Base-by-base conservation (phyloP, 768 basidiomycete genomes). In the Strobilomyces echinocephalus region DNA sequence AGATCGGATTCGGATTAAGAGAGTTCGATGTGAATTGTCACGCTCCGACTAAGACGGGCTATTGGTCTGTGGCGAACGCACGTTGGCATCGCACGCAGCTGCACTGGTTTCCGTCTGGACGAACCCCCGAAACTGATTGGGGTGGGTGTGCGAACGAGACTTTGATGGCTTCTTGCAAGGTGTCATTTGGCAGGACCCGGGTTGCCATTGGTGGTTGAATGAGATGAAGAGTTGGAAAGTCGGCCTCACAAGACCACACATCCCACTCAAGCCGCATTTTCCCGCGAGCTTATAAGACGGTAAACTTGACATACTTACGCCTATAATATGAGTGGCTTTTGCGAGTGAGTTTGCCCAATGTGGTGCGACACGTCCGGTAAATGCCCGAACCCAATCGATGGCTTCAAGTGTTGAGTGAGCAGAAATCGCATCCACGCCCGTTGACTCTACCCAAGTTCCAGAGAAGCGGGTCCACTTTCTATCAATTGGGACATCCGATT, bases 11-110 rank as follows among this genome's bases (percentile, higher is more conserved):
- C 44, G 49, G 28, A 47, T 54, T 11, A 41, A 46, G 21, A 21
- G n/a, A 35, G 49, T 11, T 50, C 41, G 15, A 49, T 36, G 12
- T 49, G 58, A 44, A 30, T 44, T 35, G 18, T 38, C 38, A n/a
- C n/a, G 5, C 34, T 45, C 47, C 57, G 54, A 43, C 18, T 30
- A 48, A 30, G 45, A 45, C 50, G 50, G 55, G 55, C 21, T 26
- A 30, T 39, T 34, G 47, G 35, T 33, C 33, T 55, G 57, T 65
- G 65, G 65, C 60, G 24, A 56, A 48, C 52, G 45, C 51, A 66
- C 57, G 58, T 50, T 57, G 56, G 33, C 28, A 41, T 40, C 20
- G 28, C 38, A 50, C 11, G 18, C 45, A 43, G 28, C 28, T 10
- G 24, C n/a, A 33, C 24, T 30, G 4, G 30, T 45, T 48, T 49